A percentile compares a stretch with the other conserved stretches of the same genome.
Evolutionary conservation across 1,284 basidiomycete species (phyloP).

Genomic region (Ustilago lituana): DNA sequence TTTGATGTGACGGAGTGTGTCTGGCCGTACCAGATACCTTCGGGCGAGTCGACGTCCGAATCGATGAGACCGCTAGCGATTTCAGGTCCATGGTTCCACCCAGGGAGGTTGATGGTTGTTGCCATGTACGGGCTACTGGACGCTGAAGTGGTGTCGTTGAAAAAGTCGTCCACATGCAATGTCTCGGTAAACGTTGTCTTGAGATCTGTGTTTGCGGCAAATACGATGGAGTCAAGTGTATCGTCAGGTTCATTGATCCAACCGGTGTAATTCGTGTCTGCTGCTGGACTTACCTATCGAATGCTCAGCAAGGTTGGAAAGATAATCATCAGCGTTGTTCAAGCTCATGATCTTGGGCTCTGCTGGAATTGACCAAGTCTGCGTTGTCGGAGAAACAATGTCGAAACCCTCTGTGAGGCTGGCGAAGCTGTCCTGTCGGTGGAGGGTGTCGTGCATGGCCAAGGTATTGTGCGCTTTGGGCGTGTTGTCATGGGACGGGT

Average conservation of each 20-base stretch:
- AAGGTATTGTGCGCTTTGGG: slow-evolving; percentile 14
- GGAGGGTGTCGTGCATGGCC: slow-evolving; percentile 8
- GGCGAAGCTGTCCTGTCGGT: slow-evolving; percentile 28
- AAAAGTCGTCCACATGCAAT: slow-evolving; percentile 47
- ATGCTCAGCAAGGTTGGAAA: slow-evolving; percentile 25
- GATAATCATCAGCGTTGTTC: slow-evolving; percentile 36
- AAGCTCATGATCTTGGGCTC: slow-evolving; percentile 29
- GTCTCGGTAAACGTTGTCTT: slow-evolving; percentile 37
- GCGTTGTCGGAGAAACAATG: slow-evolving; percentile 30
- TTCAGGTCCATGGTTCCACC: slow-evolving; percentile 44
- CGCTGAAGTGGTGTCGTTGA: slow-evolving; percentile 31
- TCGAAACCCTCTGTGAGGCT: slow-evolving; percentile 45
- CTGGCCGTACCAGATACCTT: slow-evolving; percentile 41
- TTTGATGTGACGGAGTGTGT: slow-evolving; percentile 20
- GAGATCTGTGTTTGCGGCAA: slow-evolving; percentile 22
- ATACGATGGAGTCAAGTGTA: not conserved
- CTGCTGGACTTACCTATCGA: slow-evolving; percentile 45
- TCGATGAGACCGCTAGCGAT: slow-evolving; percentile 16
- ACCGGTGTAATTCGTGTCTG: too few species aligned
- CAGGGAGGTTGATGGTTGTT: slow-evolving; percentile 45
- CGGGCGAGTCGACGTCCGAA: slow-evolving; percentile 41
- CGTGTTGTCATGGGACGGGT: slow-evolving; percentile 28
- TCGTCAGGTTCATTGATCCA: too few species aligned
- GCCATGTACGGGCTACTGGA: slow-evolving; percentile 33
- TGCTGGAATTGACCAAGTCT: slow-evolving; percentile 22